phyloP scores from a whole-genome alignment of 345 rosid genomes.

The Sisymbrium irio region DNA sequence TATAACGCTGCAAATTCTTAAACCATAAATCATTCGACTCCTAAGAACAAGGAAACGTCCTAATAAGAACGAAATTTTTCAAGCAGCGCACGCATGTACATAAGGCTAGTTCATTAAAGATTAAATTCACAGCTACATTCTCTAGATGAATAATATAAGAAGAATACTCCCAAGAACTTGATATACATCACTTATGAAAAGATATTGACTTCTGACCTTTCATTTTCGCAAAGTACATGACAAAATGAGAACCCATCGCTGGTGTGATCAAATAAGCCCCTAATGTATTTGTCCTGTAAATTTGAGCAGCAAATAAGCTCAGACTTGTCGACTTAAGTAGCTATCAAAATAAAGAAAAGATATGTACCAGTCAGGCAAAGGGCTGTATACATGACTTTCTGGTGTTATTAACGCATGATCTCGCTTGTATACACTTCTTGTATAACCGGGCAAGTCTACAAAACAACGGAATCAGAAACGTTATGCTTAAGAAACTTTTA shows the following conservation, averaged over 20 bases:
- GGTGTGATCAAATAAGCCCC: conserved; percentile 89
- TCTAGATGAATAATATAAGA: background rate
- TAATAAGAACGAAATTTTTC: background rate
- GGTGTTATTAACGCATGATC: conserved; percentile 91
- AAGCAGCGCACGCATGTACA: background rate
- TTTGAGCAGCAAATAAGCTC: conserved; percentile 6
- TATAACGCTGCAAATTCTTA: background rate
- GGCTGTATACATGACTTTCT: conserved; percentile 91
- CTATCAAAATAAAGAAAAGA: background rate
- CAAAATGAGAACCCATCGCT: conserved; percentile 88
- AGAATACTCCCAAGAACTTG: background rate
- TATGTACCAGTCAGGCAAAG: conserved; percentile 74
- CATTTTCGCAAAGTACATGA: conserved; percentile 87
- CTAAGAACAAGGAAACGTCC: background rate
- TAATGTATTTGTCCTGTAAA: conserved; percentile 68
- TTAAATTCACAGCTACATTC: background rate
- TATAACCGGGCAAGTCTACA: conserved; percentile 87
- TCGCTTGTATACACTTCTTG: conserved; percentile 71
- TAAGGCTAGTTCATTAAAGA: background rate
- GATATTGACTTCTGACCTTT: conserved; percentile 49
- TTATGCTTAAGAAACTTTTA: background rate
- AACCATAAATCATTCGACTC: background rate
- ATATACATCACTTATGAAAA: background rate
- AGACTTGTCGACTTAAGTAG: background rate
- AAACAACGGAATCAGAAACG: background rate